Conservation (phyloP, 441 rosid genomes). For the Adansonia gregorii region DNA sequence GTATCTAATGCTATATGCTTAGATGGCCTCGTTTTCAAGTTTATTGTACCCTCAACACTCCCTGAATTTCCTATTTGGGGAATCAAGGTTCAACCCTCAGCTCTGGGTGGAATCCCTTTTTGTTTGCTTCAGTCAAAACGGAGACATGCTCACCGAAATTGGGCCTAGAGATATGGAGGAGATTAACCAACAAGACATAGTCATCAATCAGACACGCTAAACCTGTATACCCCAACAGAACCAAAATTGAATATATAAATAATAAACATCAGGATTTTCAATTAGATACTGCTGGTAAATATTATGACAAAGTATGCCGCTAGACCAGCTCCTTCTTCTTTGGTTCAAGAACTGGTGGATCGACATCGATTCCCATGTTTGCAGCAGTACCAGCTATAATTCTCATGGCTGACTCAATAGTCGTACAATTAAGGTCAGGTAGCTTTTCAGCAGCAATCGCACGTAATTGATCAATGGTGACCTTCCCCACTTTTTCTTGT, state of each 20-base stretch:
- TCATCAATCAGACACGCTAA: background rate
- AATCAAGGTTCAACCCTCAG: too few species aligned
- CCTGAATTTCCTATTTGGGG: too few species aligned
- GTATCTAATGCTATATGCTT: too few species aligned
- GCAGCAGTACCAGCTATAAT: constrained; percentile 92
- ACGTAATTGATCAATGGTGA: constrained; percentile 77
- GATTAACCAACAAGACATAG: background rate
- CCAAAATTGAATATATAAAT: constrained; percentile 9
- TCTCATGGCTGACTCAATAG: constrained; percentile 87
- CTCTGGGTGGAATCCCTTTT: too few species aligned
- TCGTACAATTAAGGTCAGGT: constrained; percentile 77
- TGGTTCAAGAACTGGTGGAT: constrained; percentile 87
- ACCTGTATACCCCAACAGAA: background rate
- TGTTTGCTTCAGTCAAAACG: background rate
- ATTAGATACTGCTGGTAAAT: background rate
- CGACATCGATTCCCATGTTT: constrained; percentile 87
- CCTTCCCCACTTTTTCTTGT: constrained; percentile 71
- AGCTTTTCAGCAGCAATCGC: constrained; percentile 83
- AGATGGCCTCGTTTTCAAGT: too few species aligned
- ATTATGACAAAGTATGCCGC: background rate
- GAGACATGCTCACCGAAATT: background rate
- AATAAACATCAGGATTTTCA: constrained; percentile 5
- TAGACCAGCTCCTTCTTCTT: constrained; percentile 58
- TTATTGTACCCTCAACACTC: too few species aligned
- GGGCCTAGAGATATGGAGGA: background rate